Conservation (phyloP, 805 yeast genomes). For the Candida maltosa region DNA sequence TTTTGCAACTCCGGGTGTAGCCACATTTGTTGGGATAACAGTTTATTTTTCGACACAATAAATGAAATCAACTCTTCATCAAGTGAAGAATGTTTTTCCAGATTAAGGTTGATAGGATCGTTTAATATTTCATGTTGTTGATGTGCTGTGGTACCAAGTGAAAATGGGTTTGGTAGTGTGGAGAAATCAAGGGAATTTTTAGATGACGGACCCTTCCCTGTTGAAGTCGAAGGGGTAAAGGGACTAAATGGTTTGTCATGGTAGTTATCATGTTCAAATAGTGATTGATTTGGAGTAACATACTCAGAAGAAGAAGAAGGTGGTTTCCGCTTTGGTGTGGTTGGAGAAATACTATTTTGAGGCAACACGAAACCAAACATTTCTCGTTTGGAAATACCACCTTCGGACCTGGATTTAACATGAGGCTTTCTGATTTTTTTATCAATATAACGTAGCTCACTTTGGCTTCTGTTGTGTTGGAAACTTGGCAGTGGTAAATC, state of each 20-base stretch:
- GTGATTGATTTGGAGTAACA: too few relatives aligned
- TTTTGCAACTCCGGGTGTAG: not conserved
- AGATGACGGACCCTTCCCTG: too few relatives aligned
- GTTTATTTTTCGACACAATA: slow-evolving; percentile 5
- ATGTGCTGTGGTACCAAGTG: not conserved
- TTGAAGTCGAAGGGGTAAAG: not conserved
- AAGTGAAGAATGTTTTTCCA: not conserved
- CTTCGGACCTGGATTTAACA: not conserved
- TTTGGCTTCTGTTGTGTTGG: too few relatives aligned
- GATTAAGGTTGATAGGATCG: not conserved
- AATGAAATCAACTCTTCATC: slow-evolving; percentile 3
- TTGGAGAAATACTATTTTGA: too few relatives aligned
- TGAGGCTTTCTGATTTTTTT: not conserved
- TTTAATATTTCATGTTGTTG: not conserved
- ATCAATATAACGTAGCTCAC: not conserved
- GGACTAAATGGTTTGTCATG: not conserved
- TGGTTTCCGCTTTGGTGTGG: too few relatives aligned
- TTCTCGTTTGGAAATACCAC: too few relatives aligned
- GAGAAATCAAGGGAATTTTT: not conserved
- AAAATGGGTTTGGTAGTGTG: not conserved
- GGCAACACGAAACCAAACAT: too few relatives aligned
- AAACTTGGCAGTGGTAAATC: too few relatives aligned
- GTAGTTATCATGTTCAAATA: not conserved
- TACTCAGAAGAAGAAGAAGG: too few relatives aligned
- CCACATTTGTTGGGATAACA: too few relatives aligned